Percentiles rank a stretch among this genome's conserved stretches.
Evolutionary conservation across 352 stramenopile species (phyloP).

Genomic region (Pelagophyceae sp.): DNA sequence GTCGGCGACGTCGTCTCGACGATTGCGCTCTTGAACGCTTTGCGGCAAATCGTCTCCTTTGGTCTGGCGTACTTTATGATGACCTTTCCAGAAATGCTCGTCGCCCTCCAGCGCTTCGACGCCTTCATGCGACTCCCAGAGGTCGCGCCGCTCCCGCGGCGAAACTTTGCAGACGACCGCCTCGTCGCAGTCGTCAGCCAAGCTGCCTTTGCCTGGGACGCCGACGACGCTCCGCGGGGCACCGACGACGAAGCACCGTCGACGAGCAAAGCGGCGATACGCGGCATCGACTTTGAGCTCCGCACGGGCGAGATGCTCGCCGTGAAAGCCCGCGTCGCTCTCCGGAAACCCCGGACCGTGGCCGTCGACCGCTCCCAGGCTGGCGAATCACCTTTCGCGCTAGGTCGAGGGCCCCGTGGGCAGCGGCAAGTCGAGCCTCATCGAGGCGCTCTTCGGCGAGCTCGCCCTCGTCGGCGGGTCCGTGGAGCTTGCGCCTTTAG

Average conservation of each 20-base stretch:
- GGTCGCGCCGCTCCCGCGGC: background rate
- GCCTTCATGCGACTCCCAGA: background rate
- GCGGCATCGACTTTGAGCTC: slow-evolving; percentile 51
- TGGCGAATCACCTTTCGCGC: no score
- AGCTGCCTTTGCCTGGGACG: background rate
- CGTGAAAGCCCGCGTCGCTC: background rate
- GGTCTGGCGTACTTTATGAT: slow-evolving; percentile 9
- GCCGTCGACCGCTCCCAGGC: no score
- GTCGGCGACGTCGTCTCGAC: slow-evolving; percentile 5
- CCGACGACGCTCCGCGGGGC: background rate
- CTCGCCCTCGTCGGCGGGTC: background rate
- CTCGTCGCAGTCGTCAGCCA: background rate
- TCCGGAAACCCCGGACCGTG: background rate
- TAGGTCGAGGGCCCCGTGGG: background rate
- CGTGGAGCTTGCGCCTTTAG: background rate
- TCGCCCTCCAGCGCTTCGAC: background rate
- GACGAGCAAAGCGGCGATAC: background rate
- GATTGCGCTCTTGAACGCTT: background rate
- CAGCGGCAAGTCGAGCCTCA: background rate
- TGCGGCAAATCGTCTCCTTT: slow-evolving; percentile 11
- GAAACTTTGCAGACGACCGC: background rate
- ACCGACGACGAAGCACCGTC: background rate
- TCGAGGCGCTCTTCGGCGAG: slow-evolving; percentile 4
- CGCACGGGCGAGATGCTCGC: slow-evolving; percentile 58
- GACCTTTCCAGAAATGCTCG: background rate